Evolutionary conservation across 2,329 filamentous ascomycete genomes (phyloP).

Genomic region (Pseudogymnoascus sp.): DNA sequence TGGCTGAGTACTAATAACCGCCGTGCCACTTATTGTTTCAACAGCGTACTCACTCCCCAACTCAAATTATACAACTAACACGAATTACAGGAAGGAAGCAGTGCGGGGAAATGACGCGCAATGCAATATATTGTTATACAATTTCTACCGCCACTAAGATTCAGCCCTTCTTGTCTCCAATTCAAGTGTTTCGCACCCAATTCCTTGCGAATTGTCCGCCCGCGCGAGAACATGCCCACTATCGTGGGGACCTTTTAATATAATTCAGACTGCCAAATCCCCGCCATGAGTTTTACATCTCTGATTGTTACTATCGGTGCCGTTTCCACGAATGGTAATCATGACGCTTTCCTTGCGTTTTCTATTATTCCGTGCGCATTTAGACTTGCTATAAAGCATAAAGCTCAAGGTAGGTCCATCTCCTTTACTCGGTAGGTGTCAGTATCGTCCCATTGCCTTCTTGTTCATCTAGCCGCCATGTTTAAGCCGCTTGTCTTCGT

Average conservation of each 20-base stretch:
- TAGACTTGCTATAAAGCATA: background rate
- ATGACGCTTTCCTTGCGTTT: background rate
- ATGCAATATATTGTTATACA: background rate
- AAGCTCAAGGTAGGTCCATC: background rate
- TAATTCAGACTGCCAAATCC: background rate
- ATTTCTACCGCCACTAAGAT: background rate
- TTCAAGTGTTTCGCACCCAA: background rate
- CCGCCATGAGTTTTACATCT: background rate
- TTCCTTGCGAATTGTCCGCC: background rate
- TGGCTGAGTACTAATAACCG: too few relatives aligned
- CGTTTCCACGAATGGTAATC: background rate
- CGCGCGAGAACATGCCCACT: background rate
- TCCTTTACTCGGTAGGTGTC: background rate
- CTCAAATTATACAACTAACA: background rate
- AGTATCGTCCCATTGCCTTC: background rate
- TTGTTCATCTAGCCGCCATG: background rate
- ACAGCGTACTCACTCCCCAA: too few relatives aligned
- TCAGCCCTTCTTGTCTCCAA: background rate
- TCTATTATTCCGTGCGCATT: background rate
- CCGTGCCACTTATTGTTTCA: too few relatives aligned
- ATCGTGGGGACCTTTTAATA: background rate
- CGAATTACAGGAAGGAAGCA: background rate
- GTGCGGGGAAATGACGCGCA: background rate
- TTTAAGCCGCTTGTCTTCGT: background rate
- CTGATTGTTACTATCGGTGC: background rate